Conservation (phyloP, 1,284 basidiomycete species). For the Lentinula novae-zelandiae region DNA sequence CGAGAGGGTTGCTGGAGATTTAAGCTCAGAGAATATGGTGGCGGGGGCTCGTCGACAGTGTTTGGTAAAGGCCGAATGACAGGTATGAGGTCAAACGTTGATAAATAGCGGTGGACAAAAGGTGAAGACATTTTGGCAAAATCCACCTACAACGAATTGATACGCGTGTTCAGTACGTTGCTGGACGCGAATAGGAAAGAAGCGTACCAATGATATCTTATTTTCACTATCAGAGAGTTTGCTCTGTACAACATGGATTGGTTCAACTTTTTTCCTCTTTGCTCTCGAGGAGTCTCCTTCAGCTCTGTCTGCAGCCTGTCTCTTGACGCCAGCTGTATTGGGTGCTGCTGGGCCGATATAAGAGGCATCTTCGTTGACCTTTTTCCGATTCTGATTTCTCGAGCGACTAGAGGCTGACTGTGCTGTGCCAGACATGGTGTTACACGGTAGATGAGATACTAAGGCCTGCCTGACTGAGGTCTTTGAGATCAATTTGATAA, state of each 20-base stretch:
- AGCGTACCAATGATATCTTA: conserved; percentile 37
- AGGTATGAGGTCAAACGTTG: conserved; percentile 66
- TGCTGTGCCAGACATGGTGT: neutral
- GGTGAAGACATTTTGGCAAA: conserved; percentile 59
- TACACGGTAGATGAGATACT: neutral
- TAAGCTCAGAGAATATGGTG: conserved; percentile 49
- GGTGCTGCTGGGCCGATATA: conserved; percentile 54
- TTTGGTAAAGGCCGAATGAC: conserved; percentile 64
- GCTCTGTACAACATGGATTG: conserved; percentile 17
- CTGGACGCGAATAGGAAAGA: neutral
- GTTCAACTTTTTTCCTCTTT: conserved; percentile 60
- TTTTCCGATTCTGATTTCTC: conserved; percentile 11
- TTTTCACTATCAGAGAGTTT: conserved; percentile 34
- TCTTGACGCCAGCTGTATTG: conserved; percentile 32
- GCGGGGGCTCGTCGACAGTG: conserved; percentile 59
- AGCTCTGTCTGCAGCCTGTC: conserved; percentile 44
- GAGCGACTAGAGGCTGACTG: conserved; percentile 5
- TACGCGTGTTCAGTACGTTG: neutral
- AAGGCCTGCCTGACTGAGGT: too few species aligned
- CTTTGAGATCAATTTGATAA: neutral
- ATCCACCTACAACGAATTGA: conserved; percentile 52
- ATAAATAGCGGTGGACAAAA: conserved; percentile 65
- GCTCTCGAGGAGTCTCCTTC: conserved; percentile 62
- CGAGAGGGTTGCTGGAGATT: conserved; percentile 37
- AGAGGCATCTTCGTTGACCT: conserved; percentile 52